These are phyloP conservation scores for Lactarius sp. DNA, from an alignment of 768 basidiomycete species.

Conservation along the genomic window DNA sequence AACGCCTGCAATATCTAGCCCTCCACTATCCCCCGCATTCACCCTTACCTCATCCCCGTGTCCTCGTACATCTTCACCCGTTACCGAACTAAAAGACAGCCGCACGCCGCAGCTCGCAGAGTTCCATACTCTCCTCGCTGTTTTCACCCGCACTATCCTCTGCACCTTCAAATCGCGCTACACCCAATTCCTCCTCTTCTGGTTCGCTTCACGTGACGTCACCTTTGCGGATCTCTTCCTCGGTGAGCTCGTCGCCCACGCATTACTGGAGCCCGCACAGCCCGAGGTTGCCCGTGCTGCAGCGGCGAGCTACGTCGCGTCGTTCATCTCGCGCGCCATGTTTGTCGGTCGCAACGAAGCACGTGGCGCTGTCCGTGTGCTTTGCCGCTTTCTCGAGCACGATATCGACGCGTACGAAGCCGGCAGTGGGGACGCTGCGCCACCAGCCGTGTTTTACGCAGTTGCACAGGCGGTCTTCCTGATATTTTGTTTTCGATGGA, in stretches of 20 bases:
- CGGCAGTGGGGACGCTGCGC: conserved; percentile 34
- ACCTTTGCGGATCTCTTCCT: conserved; percentile 91
- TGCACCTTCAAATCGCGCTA: conserved; percentile 96
- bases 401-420: conserved; percentile 66
- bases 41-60: not conserved
- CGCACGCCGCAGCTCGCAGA: conserved; percentile 49
- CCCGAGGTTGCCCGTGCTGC: conserved; percentile 83
- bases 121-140: conserved; percentile 83
- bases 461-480: conserved; percentile 89
- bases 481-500: conserved; percentile 97
- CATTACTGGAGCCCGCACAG: conserved; percentile 53
- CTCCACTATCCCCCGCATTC: conserved; percentile 21
- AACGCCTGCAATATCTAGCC: conserved; percentile 31
- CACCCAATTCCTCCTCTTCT: conserved; percentile 95
- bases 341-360: conserved; percentile 77
- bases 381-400: conserved; percentile 79
- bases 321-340: conserved; percentile 83
- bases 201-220: conserved; percentile 85
- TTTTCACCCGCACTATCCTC: conserved; percentile 91
- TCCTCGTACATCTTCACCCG: conserved; percentile 25
- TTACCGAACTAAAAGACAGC: conserved; percentile 26
- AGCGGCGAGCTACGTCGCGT: conserved; percentile 90
- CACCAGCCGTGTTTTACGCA: conserved; percentile 84
- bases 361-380: conserved; percentile 66
- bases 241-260: conserved; percentile 89